phyloP scores from a whole-genome alignment of 768 basidiomycete species.

The Mycena alexandri region DNA sequence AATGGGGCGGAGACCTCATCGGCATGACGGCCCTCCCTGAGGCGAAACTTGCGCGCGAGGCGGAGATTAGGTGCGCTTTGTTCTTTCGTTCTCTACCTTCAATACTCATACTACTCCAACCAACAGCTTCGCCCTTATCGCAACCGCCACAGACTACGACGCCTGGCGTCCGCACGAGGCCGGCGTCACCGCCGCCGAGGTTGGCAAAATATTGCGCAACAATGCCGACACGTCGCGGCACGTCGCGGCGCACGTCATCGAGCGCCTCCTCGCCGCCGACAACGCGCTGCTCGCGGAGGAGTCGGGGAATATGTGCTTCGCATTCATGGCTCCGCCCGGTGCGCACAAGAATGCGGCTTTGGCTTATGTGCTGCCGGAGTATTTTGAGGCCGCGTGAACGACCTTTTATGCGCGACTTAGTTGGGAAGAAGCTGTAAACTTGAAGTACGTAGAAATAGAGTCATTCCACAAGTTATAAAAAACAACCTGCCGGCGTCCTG shows the following conservation, averaged over 20 bases:
- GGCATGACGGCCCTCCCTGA: conserved; percentile 99
- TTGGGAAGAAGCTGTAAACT: too few relatives aligned
- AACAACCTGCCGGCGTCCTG: too few relatives aligned
- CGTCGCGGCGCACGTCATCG: conserved; percentile 77
- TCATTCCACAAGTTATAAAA: too few relatives aligned
- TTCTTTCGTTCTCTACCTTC: neutral
- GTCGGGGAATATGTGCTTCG: conserved; percentile 85
- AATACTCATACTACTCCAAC: neutral
- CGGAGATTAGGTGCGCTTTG: conserved; percentile 83
- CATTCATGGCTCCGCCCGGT: conserved; percentile 81
- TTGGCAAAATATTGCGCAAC: conserved; percentile 86
- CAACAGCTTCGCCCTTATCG: conserved; percentile 89
- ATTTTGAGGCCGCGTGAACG: conserved; percentile 59
- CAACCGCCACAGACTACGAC: conserved; percentile 95
- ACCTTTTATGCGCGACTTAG: too few relatives aligned
- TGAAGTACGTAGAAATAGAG: too few relatives aligned
- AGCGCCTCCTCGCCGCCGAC: conserved; percentile 73
- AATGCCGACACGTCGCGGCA: conserved; percentile 91
- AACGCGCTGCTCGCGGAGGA: conserved; percentile 70
- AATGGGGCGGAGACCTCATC: conserved; percentile 93
- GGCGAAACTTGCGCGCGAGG: conserved; percentile 96
- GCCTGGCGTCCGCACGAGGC: conserved; percentile 88
- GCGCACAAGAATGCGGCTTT: conserved; percentile 68
- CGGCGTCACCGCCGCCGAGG: conserved; percentile 91
- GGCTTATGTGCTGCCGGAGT: conserved; percentile 81